Percentiles rank a stretch among this genome's conserved stretches.
Conservation (phyloP, 495 filamentous ascomycete genomes). For the Lasiosphaeris hirsuta region DNA sequence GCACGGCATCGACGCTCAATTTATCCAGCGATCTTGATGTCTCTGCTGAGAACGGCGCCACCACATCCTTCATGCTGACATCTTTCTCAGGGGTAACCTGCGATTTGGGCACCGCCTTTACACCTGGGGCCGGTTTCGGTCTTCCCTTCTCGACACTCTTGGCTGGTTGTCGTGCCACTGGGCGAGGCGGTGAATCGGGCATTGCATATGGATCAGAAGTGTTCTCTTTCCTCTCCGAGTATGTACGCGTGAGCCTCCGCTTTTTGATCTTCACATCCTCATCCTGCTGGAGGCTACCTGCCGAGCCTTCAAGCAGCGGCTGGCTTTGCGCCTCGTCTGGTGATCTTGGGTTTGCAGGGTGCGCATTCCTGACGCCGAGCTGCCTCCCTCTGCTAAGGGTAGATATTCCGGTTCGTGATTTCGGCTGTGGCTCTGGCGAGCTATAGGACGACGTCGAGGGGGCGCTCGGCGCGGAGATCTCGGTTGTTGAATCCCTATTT, state of each 20-base stretch:
- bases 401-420: slow-evolving; percentile 8
- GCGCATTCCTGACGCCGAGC: slow-evolving; percentile 7
- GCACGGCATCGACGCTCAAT: slow-evolving; percentile 22
- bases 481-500: slow-evolving; percentile 17
- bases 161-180: slow-evolving; percentile 11
- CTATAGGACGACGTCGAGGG: slow-evolving; percentile 11
- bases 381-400: slow-evolving; percentile 10
- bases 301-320: slow-evolving; percentile 19
- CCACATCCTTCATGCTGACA: slow-evolving; percentile 18
- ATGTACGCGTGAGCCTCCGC: slow-evolving; percentile 23
- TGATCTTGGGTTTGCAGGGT: slow-evolving; percentile 3
- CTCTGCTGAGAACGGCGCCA: slow-evolving; percentile 27
- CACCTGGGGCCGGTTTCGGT: slow-evolving; percentile 11
- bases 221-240: slow-evolving; percentile 21
- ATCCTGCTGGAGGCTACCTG: neutral
- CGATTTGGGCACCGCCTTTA: slow-evolving; percentile 6
- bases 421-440: slow-evolving; percentile 22
- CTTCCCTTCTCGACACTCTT: slow-evolving; percentile 3
- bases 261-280: slow-evolving; percentile 23
- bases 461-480: slow-evolving; percentile 9
- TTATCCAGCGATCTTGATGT: slow-evolving; percentile 25
- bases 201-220: slow-evolving; percentile 24
- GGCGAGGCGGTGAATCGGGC: slow-evolving; percentile 26
- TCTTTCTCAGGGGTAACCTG: slow-evolving; percentile 27
- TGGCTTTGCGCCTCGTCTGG: slow-evolving; percentile 26